Conservation (phyloP, 2,329 filamentous ascomycete genomes). For the Claviceps citrina region DNA sequence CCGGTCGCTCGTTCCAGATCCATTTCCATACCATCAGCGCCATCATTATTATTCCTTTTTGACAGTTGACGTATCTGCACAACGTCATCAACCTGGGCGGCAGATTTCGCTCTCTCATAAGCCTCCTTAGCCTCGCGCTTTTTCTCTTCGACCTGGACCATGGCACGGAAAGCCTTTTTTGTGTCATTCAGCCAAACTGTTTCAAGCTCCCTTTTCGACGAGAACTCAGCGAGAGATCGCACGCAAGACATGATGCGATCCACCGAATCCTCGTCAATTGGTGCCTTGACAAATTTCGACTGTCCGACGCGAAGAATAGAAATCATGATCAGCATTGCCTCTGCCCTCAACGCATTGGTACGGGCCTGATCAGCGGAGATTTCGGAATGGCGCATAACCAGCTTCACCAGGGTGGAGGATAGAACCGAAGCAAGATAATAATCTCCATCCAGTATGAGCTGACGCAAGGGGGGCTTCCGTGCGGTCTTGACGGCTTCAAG, state of each 20-base stretch:
- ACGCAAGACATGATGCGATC: constrained; percentile 98
- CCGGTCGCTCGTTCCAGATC: constrained; percentile 91
- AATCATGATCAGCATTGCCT: constrained; percentile 99
- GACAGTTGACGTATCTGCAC: constrained; percentile 84
- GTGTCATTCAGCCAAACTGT: constrained; percentile 90
- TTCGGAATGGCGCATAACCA: constrained; percentile 94
- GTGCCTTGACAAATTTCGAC: constrained; percentile 95
- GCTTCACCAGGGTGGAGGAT: constrained; percentile 89
- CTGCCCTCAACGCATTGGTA: constrained; percentile 84
- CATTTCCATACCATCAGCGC: constrained; percentile 69
- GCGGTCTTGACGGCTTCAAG: constrained; percentile 94
- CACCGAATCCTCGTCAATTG: constrained; percentile 95
- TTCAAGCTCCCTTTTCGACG: constrained; percentile 78
- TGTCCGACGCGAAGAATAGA: constrained; percentile 95
- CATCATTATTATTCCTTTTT: constrained; percentile 75
- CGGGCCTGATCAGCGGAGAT: constrained; percentile 74
- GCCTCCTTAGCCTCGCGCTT: constrained; percentile 94
- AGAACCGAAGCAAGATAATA: constrained; percentile 92
- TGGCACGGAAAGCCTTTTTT: constrained; percentile 84
- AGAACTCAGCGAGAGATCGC: constrained; percentile 78
- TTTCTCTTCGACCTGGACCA: constrained; percentile 95
- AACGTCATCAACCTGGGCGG: constrained; percentile 89
- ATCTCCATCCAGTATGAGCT: constrained; percentile 91
- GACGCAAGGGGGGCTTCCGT: constrained; percentile 84
- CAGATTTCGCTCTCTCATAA: constrained; percentile 79